These are phyloP conservation scores for Plasmodium ovale DNA, from an alignment of 169 alveolate species.

Conservation along the genomic window DNA sequence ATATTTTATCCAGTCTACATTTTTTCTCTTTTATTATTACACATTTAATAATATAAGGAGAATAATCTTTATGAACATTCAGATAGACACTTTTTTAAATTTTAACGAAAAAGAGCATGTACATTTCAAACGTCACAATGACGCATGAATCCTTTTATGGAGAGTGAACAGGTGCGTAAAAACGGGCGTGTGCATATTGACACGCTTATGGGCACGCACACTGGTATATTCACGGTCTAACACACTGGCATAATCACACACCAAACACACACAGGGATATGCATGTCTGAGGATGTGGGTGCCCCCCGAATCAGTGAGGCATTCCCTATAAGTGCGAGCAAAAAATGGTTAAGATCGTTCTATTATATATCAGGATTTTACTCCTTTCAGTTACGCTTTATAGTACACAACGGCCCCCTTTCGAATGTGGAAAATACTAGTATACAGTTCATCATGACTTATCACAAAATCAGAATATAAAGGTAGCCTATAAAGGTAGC, in stretches of 20 bases:
- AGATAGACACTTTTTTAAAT: neutral
- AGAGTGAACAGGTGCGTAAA: neutral
- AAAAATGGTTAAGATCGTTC: too few species aligned
- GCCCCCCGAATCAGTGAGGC: too few species aligned
- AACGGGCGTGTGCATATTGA: too few species aligned
- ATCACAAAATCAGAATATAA: constrained; percentile 38
- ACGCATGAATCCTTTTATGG: neutral
- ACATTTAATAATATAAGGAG: constrained; percentile 49
- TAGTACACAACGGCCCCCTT: neutral
- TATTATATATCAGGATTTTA: too few species aligned
- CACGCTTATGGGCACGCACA: too few species aligned
- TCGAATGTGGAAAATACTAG: neutral
- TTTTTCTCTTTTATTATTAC: constrained; percentile 35
- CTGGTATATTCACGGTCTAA: too few species aligned
- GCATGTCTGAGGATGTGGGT: too few species aligned
- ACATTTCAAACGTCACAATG: constrained; percentile 19
- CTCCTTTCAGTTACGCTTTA: neutral
- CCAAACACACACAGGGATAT: too few species aligned
- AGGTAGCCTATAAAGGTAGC: too few species aligned
- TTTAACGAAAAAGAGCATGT: constrained; percentile 7
- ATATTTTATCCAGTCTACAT: neutral
- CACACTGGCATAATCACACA: too few species aligned
- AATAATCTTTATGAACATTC: neutral
- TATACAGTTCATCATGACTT: constrained; percentile 20
- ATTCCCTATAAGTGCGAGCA: too few species aligned